Conservation (phyloP, 1,284 basidiomycete species). For the Coriolopsis trogii region DNA sequence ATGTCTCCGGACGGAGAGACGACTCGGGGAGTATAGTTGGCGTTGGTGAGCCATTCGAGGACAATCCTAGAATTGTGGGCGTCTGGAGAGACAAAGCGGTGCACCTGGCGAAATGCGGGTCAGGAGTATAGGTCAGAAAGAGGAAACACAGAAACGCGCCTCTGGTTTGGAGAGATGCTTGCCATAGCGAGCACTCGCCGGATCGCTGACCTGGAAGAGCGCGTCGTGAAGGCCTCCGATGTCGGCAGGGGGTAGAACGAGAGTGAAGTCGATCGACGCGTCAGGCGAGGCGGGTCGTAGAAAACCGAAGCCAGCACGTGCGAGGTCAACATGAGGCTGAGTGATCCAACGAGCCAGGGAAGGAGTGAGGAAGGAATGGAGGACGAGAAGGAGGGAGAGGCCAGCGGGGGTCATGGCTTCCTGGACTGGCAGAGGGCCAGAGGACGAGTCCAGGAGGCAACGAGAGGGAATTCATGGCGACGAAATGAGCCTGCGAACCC, state of each 20-base stretch:
- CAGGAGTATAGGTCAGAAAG: too few species aligned
- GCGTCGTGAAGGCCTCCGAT: constrained; percentile 16
- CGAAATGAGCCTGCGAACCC: too few species aligned
- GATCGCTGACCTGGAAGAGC: constrained; percentile 18
- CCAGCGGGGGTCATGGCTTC: too few species aligned
- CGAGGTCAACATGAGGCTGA: too few species aligned
- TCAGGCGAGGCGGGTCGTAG: not conserved
- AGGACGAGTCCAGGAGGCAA: too few species aligned
- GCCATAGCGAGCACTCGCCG: constrained; percentile 10
- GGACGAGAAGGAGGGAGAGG: too few species aligned
- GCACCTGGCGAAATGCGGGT: too few species aligned
- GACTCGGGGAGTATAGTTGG: constrained; percentile 33
- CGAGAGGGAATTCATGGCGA: too few species aligned
- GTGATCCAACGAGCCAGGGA: too few species aligned
- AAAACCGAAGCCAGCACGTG: not conserved
- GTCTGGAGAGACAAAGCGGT: constrained; percentile 37
- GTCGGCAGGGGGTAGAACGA: constrained; percentile 24
- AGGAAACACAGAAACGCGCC: constrained; percentile 1
- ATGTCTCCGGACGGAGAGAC: constrained; percentile 14
- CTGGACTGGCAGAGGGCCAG: too few species aligned
- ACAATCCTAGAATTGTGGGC: constrained; percentile 36
- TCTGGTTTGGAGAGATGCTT: constrained; percentile 12
- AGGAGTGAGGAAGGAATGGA: too few species aligned
- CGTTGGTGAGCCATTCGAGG: constrained; percentile 36
- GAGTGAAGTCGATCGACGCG: constrained; percentile 17